phyloP scores from a whole-genome alignment of 257 asterid species.

The Gardenia jasminoides region DNA sequence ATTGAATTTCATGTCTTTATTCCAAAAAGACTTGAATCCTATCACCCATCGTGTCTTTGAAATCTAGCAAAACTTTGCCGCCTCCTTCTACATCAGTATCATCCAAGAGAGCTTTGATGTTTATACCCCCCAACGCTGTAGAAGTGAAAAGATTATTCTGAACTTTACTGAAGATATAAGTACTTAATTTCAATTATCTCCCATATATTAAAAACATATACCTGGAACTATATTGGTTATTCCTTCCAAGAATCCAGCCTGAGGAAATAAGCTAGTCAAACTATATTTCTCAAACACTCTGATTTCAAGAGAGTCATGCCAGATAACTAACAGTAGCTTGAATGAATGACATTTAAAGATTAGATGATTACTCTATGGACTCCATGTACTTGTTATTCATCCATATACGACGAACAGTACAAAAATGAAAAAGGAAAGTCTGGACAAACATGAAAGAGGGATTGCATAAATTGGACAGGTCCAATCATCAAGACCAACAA shows the following conservation, averaged over 20 bases:
- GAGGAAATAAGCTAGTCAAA: slow-evolving; percentile 13
- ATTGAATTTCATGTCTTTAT: slow-evolving; percentile 20
- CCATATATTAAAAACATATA: slow-evolving; percentile 20
- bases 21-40: slow-evolving; percentile 84
- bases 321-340: background rate
- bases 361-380: background rate
- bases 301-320: background rate
- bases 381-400: background rate
- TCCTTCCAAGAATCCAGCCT: slow-evolving; percentile 96
- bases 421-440: background rate
- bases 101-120: slow-evolving; percentile 67
- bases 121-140: slow-evolving; percentile 75
- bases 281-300: background rate
- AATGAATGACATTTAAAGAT: background rate
- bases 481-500: background rate
- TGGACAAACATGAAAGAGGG: background rate
- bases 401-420: background rate
- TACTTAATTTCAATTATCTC: background rate
- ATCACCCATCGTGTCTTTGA: slow-evolving; percentile 76
- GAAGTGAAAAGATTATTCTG: background rate
- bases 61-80: slow-evolving; percentile 78
- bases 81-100: slow-evolving; percentile 62
- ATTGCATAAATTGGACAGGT: background rate
- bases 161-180: background rate
- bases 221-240: slow-evolving; percentile 84